Conservation (phyloP, 768 basidiomycete species). For the Mycena amicta region DNA sequence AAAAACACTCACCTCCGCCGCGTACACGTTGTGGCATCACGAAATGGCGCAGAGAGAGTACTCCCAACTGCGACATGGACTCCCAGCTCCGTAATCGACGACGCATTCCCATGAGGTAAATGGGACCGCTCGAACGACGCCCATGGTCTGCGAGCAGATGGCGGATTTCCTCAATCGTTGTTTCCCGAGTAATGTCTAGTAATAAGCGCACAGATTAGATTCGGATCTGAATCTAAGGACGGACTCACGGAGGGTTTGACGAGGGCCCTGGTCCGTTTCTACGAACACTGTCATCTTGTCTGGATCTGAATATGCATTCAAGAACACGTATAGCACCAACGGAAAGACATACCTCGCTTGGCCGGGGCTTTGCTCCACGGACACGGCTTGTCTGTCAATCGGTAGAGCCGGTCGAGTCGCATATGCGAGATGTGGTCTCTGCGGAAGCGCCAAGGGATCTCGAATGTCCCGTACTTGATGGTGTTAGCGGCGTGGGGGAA, state of each 20-base stretch:
- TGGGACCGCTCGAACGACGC: background rate
- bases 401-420: conserved; percentile 1
- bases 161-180: background rate
- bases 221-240: no score
- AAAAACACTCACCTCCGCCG: background rate
- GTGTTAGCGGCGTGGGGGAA: conserved; percentile 1
- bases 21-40: background rate
- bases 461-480: background rate
- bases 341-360: background rate
- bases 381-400: background rate
- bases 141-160: background rate
- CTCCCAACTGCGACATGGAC: background rate
- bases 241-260: background rate
- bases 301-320: background rate
- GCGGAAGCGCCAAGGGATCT: background rate
- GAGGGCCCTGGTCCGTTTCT: background rate
- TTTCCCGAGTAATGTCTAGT: background rate
- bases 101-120: background rate
- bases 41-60: background rate
- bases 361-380: background rate
- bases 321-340: background rate
- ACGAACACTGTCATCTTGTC: background rate
- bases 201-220: background rate
- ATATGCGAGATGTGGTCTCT: conserved; percentile 6
- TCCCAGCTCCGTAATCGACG: background rate